Base-by-base conservation (phyloP, 2,329 filamentous ascomycete species). In the Colletotrichum tamarilloi region DNA sequence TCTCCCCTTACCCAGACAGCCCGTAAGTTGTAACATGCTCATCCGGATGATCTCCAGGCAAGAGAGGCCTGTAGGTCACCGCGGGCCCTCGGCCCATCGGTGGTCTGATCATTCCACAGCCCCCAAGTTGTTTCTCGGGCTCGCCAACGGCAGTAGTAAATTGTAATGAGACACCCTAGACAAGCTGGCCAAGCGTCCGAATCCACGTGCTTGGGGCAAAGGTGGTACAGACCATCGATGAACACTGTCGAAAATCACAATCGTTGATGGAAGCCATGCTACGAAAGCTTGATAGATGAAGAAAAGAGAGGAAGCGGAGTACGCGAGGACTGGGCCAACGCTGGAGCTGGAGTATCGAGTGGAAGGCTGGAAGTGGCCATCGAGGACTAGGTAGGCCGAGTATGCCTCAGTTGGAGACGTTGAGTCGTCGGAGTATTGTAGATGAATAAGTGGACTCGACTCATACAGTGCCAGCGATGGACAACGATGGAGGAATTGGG, bases 1-100 rank as follows among this genome's bases (percentile, higher is more conserved):
- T 65, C 70, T 70, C 60, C 70, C 70, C 70, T 65, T 35, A 73
- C 70, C 70, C 70, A 64, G 65, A 62, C 22, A 49, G 52, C 60
- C 67, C 67, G 53, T 12, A 35, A 12, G 32, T 35, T 12, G 32
- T 46, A 56, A 22, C 28, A n/a, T 28, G 46, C 35, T 56, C 65
- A 63, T 65, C 60, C 66, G 55, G 30, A 42, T 46, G 68, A 55
- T 59, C 46, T 59, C 53, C 64, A 42, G 62, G 53, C 53, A n/a
- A 52, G 49, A 28, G 26, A 52, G 62, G 68, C 57, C 52, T 58
- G 49, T 42, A 26, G 38, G 30, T 49, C n/a, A 7, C 4, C 19
- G 42, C 42, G 38, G 19, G 49, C 12, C 22, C 62, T 60, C 58
- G 22, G 38, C 19, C 58, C 68, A 52, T 53, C 19, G 19, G 56